Conservation (phyloP, 257 asterid species). For the Lavandula angustifolia region DNA sequence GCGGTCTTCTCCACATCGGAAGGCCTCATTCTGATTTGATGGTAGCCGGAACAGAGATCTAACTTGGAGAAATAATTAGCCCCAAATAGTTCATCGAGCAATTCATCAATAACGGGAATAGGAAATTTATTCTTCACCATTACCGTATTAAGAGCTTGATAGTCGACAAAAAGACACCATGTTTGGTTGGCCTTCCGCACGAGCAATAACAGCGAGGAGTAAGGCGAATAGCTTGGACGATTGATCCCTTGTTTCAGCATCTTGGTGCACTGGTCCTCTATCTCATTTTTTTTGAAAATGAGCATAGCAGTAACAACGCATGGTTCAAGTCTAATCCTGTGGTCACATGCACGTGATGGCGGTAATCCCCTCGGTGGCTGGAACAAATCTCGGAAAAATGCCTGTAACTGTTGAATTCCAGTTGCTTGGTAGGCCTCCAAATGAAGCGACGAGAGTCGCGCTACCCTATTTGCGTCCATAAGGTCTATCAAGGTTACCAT, state of each 20-base stretch:
- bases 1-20: background rate
- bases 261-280: background rate
- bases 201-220: background rate
- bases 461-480: too few relatives aligned
- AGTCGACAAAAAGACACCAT: background rate
- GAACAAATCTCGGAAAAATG: too few relatives aligned
- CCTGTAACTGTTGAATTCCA: too few relatives aligned
- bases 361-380: too few relatives aligned
- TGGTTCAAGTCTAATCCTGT: too few relatives aligned
- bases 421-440: too few relatives aligned
- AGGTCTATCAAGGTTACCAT: too few relatives aligned
- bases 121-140: background rate
- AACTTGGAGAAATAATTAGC: background rate
- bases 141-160: background rate
- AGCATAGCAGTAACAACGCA: background rate
- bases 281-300: background rate
- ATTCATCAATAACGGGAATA: background rate
- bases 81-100: background rate
- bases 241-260: background rate
- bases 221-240: background rate
- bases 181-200: background rate
- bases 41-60: background rate
- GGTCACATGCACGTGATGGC: too few relatives aligned
- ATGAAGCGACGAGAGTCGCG: too few relatives aligned
- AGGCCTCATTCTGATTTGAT: background rate